Conservation (phyloP, 2,329 filamentous ascomycete species). For the Cladophialophora carrionii region DNA sequence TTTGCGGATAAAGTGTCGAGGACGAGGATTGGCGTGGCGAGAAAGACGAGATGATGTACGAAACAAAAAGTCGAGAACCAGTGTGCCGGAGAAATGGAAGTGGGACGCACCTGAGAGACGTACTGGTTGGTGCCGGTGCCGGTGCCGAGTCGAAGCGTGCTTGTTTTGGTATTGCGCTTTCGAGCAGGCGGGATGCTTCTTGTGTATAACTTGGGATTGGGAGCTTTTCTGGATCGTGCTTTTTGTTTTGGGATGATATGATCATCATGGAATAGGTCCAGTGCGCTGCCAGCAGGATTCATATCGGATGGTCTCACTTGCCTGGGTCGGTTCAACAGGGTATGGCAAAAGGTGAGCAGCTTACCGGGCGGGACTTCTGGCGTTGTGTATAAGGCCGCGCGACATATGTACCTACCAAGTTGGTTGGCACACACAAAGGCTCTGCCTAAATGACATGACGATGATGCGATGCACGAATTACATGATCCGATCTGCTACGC, state of each 20-base stretch:
- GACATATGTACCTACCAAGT: neutral
- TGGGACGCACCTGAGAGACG: neutral
- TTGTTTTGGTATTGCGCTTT: conserved; percentile 1
- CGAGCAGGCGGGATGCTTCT: conserved; percentile 1
- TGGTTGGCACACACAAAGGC: neutral
- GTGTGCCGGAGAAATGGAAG: neutral
- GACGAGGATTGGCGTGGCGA: conserved; percentile 38
- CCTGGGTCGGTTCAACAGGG: neutral
- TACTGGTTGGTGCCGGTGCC: neutral
- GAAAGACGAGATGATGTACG: conserved; percentile 23
- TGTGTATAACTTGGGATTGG: neutral
- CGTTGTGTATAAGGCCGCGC: neutral
- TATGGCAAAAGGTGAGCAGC: neutral
- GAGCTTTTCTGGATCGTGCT: neutral
- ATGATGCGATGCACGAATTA: neutral
- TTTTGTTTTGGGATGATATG: neutral
- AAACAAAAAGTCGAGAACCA: neutral
- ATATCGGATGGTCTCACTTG: neutral
- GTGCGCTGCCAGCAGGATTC: neutral
- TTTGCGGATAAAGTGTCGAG: conserved; percentile 83
- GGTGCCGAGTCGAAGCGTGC: neutral
- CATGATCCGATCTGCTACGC: neutral
- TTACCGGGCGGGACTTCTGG: no score
- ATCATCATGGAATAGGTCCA: conserved; percentile 2
- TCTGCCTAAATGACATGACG: conserved; percentile 1